phyloP scores from a whole-genome alignment of 139 green algal species.

The Pleodorina starrii region DNA sequence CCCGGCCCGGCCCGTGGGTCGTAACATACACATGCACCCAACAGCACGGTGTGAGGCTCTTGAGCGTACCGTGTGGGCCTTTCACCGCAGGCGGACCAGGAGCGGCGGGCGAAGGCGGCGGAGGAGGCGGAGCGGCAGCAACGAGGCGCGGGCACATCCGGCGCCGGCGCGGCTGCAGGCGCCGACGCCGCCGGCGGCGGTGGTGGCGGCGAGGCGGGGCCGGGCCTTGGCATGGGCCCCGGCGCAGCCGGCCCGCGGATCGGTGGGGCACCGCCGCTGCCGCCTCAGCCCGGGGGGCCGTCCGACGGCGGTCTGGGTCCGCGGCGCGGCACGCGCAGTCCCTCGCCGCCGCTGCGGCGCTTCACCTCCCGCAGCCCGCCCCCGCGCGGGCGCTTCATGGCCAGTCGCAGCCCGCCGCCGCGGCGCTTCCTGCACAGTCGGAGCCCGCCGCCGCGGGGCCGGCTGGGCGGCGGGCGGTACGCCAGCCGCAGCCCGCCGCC shows the following conservation, averaged over 20 bases:
- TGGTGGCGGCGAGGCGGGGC: neutral
- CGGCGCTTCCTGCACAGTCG: neutral
- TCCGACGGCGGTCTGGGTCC: neutral
- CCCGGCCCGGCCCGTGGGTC: too few relatives aligned
- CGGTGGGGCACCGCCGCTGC: neutral
- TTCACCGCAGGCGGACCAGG: conserved; percentile 29
- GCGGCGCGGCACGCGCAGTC: conserved; percentile 13
- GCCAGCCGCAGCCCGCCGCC: conserved; percentile 38
- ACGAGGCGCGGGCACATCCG: neutral
- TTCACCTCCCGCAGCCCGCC: conserved; percentile 24
- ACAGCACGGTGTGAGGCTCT: neutral
- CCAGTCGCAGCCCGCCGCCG: neutral
- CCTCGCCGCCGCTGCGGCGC: conserved; percentile 6
- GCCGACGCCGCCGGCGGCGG: neutral
- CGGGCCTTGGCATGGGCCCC: too few relatives aligned
- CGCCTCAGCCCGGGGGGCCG: neutral
- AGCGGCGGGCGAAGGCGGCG: conserved; percentile 2
- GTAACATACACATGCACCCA: too few relatives aligned
- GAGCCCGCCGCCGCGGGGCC: conserved; percentile 12
- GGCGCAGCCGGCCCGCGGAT: neutral
- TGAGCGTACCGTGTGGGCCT: too few relatives aligned
- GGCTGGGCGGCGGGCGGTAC: neutral
- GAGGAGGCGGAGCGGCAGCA: conserved; percentile 32
- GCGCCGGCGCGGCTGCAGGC: neutral
- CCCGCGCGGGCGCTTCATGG: neutral